Evolutionary conservation across 106 monocot genomes (phyloP).

Genomic region (Narthecium ossifragum): DNA sequence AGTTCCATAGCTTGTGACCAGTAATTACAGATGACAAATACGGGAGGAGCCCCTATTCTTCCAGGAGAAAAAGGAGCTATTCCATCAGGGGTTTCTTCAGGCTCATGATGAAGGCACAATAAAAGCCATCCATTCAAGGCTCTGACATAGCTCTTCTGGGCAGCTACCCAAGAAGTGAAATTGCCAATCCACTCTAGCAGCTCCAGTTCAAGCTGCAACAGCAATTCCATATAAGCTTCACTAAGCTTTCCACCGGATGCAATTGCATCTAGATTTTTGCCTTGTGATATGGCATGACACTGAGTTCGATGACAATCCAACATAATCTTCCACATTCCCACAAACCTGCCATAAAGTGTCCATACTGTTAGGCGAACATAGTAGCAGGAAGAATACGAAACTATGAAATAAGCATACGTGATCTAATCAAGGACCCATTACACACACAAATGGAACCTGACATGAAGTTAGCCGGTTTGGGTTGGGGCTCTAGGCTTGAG

Average conservation of each 20-base stretch:
- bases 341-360: slow-evolving; percentile 19
- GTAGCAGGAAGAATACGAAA: not conserved
- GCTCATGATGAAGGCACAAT: slow-evolving; percentile 27
- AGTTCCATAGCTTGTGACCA: slow-evolving; percentile 29
- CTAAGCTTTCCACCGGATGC: slow-evolving; percentile 16
- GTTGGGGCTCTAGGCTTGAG: too few species aligned
- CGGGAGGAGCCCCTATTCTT: slow-evolving; percentile 36
- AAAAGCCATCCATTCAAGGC: slow-evolving; percentile 34
- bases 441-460: too few species aligned
- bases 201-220: slow-evolving; percentile 25
- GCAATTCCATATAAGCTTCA: slow-evolving; percentile 21
- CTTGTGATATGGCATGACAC: slow-evolving; percentile 33
- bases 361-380: too few species aligned
- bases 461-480: too few species aligned
- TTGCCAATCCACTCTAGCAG: slow-evolving; percentile 23
- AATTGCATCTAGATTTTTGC: slow-evolving; percentile 29
- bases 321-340: slow-evolving; percentile 33
- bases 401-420: not conserved
- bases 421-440: too few species aligned
- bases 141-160: slow-evolving; percentile 30
- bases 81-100: slow-evolving; percentile 43
- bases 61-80: slow-evolving; percentile 41
- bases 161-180: slow-evolving; percentile 25
- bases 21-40: slow-evolving; percentile 41
- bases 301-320: slow-evolving; percentile 38